Evolutionary conservation across 208 protist species (phyloP).

Genomic region (Leishmania tropica): DNA sequence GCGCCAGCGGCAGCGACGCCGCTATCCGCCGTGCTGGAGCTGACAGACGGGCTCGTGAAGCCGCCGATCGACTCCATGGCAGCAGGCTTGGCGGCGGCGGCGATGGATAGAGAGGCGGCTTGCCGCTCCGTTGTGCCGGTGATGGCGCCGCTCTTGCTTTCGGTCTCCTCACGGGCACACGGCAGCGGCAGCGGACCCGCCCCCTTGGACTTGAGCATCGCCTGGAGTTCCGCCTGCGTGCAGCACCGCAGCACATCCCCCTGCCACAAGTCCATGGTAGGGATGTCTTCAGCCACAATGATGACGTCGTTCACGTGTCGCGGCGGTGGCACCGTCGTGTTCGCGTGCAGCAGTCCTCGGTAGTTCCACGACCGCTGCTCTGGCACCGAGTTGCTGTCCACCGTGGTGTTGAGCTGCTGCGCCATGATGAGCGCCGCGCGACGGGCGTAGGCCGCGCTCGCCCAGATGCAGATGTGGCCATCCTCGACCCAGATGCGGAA

Average conservation of each 20-base stretch:
- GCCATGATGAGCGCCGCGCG: slow-evolving; percentile 70
- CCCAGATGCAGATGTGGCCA: slow-evolving; percentile 71
- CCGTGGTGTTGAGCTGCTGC: slow-evolving; percentile 69
- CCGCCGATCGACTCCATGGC: background rate
- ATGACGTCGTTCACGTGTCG: slow-evolving; percentile 55
- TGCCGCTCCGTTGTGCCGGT: background rate
- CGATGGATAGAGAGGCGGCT: background rate
- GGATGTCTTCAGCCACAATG: slow-evolving; percentile 66
- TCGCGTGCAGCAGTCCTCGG: slow-evolving; percentile 58
- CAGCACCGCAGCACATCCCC: slow-evolving; percentile 78
- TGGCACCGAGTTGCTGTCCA: slow-evolving; percentile 60
- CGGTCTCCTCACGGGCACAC: slow-evolving; percentile 2
- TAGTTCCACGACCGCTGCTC: slow-evolving; percentile 65
- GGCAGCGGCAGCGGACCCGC: slow-evolving; percentile 29
- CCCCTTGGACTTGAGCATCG: slow-evolving; percentile 14
- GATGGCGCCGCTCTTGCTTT: background rate
- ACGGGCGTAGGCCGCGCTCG: slow-evolving; percentile 72
- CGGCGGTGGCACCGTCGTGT: slow-evolving; percentile 41
- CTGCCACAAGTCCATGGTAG: slow-evolving; percentile 55
- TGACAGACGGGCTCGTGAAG: background rate
- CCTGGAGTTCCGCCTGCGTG: slow-evolving; percentile 45
- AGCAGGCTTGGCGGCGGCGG: background rate
- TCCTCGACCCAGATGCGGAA: slow-evolving; percentile 84
- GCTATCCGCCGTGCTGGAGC: slow-evolving; percentile 7
- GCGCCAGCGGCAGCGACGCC: background rate